Percentiles rank a stretch among this genome's conserved stretches.
These are phyloP conservation scores for Mayamaea pseudoterrestris DNA, from an alignment of 108 stramenopile genomes.

Conservation along the genomic window DNA sequence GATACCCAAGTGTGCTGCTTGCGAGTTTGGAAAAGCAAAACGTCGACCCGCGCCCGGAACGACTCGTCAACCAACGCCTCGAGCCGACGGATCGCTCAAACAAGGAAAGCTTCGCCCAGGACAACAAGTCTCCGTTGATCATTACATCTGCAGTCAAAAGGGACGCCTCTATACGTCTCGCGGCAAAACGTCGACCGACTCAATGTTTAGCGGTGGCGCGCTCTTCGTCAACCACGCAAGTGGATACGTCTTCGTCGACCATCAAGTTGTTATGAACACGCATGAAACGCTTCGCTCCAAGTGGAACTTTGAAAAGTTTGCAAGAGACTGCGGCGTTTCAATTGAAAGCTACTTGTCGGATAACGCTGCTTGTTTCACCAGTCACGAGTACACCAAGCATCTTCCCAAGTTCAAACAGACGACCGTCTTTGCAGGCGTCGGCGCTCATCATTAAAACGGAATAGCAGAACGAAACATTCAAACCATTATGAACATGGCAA, in stretches of 20 bases:
- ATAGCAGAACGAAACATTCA: constrained; percentile 20
- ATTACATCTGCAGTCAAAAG: constrained; percentile 7
- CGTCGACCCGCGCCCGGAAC: background rate
- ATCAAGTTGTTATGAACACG: background rate
- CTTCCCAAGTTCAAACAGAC: constrained; percentile 3
- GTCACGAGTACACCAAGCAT: constrained; percentile 6
- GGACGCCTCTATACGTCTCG: constrained; percentile 15
- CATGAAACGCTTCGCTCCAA: constrained; percentile 4
- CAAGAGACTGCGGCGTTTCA: too few species aligned
- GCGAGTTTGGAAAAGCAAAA: constrained; percentile 7
- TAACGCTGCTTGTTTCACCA: constrained; percentile 8
- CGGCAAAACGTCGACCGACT: constrained; percentile 20
- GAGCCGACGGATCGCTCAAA: constrained; percentile 5
- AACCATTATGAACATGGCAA: constrained; percentile 21
- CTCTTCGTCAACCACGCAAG: constrained; percentile 21
- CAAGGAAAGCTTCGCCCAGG: constrained; percentile 17
- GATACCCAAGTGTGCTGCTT: constrained; percentile 7
- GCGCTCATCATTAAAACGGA: constrained; percentile 31
- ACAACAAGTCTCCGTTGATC: constrained; percentile 25
- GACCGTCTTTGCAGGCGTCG: constrained; percentile 14
- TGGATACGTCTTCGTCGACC: background rate
- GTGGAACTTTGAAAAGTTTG: constrained; percentile 5
- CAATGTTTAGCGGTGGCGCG: constrained; percentile 9
- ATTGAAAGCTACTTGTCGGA: too few species aligned
- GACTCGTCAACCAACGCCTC: background rate